Conservation (phyloP, 768 basidiomycete genomes). For the Pluteus cervinus region DNA sequence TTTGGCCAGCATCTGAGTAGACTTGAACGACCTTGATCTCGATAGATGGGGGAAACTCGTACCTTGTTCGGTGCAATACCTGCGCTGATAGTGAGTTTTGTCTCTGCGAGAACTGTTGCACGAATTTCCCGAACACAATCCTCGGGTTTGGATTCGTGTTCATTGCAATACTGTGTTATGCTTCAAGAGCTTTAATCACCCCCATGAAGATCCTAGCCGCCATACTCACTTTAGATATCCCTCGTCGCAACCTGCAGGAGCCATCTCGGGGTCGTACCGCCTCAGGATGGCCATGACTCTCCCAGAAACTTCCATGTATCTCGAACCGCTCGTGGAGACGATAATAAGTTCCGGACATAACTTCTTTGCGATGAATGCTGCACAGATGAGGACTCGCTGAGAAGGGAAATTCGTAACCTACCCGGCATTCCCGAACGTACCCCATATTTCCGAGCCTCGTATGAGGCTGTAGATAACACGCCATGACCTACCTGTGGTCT, state of each 20-base stretch:
- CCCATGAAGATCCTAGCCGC: slow-evolving; percentile 4
- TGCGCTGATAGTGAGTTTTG: slow-evolving; percentile 85
- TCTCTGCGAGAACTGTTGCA: slow-evolving; percentile 64
- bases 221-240: slow-evolving; percentile 79
- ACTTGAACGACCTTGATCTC: slow-evolving; percentile 11
- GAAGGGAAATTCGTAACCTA: slow-evolving; percentile 21
- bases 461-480: slow-evolving; percentile 84
- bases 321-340: slow-evolving; percentile 48
- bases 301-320: slow-evolving; percentile 66
- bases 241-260: slow-evolving; percentile 78
- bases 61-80: slow-evolving; percentile 97
- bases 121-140: slow-evolving; percentile 81
- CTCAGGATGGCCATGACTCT: slow-evolving; percentile 65
- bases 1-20: slow-evolving; percentile 83
- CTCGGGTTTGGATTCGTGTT: slow-evolving; percentile 55
- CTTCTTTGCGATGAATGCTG: slow-evolving; percentile 89
- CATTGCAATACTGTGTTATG: slow-evolving; percentile 79
- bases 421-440: slow-evolving; percentile 96
- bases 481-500: slow-evolving; percentile 67
- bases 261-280: slow-evolving; percentile 74
- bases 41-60: slow-evolving; percentile 15
- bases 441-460: slow-evolving; percentile 86
- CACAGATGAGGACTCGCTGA: not conserved
- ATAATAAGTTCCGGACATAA: slow-evolving; percentile 86
- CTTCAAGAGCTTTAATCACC: slow-evolving; percentile 31